phyloP scores from a whole-genome alignment of 768 basidiomycete genomes.

The Phanerodontia chrysosporium region DNA sequence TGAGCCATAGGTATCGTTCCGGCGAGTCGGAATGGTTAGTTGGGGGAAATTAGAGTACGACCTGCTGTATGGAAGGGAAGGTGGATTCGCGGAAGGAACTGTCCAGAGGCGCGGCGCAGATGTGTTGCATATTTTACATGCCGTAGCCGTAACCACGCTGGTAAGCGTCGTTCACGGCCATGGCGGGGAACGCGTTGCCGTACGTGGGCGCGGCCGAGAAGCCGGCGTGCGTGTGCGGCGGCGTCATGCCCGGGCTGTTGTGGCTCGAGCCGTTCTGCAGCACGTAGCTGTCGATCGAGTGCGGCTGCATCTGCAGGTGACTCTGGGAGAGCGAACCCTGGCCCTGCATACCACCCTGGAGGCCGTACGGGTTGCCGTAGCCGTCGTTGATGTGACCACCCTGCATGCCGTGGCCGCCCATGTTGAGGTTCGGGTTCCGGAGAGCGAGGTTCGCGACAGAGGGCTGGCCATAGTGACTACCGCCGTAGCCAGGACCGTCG shows the following conservation, averaged over 20 bases:
- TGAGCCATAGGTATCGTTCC: slow-evolving; percentile 16
- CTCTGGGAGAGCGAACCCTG: slow-evolving; percentile 32
- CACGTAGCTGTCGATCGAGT: slow-evolving; percentile 78
- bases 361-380: slow-evolving; percentile 57
- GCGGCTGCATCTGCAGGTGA: slow-evolving; percentile 48
- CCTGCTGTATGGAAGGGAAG: neutral
- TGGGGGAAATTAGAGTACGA: slow-evolving; percentile 7
- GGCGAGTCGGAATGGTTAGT: slow-evolving; percentile 15
- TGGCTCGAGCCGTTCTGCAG: slow-evolving; percentile 70
- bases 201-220: slow-evolving; percentile 55
- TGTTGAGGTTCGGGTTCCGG: slow-evolving; percentile 51
- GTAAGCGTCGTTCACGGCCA: slow-evolving; percentile 63
- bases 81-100: neutral
- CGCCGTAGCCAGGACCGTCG: slow-evolving; percentile 19
- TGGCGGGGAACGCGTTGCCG: slow-evolving; percentile 43
- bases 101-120: neutral
- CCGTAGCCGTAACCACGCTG: slow-evolving; percentile 70
- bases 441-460: slow-evolving; percentile 56
- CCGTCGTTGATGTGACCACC: slow-evolving; percentile 57
- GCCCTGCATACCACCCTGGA: slow-evolving; percentile 51
- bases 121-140: slow-evolving; percentile 51
- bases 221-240: slow-evolving; percentile 49
- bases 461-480: slow-evolving; percentile 56
- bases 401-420: slow-evolving; percentile 33
- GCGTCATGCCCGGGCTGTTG: slow-evolving; percentile 60